These are phyloP conservation scores for Scedosporium dehoogii DNA, from an alignment of 2,329 filamentous ascomycete genomes.

Conservation along the genomic window DNA sequence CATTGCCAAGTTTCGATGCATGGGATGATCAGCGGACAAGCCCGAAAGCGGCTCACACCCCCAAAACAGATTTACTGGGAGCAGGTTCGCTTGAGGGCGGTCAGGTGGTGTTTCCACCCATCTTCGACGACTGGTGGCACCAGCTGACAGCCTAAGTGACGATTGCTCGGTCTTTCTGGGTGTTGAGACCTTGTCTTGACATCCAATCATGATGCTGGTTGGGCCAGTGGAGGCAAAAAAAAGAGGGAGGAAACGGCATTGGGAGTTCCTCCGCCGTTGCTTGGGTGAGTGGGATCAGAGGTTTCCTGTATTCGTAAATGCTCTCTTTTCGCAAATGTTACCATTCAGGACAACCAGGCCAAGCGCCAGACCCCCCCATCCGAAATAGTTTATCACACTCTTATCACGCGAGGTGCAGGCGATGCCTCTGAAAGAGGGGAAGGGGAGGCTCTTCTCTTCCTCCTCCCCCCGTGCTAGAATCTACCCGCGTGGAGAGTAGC, in stretches of 20 bases:
- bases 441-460: not conserved
- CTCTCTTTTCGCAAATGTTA: not conserved
- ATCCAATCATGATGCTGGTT: too few relatives aligned
- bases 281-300: not conserved
- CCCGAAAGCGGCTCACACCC: not conserved
- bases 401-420: not conserved
- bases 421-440: not conserved
- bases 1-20: not conserved
- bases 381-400: not conserved
- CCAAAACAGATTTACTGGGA: not conserved
- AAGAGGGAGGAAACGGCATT: not conserved
- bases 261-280: not conserved
- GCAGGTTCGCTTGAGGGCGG: not conserved
- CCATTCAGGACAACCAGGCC: not conserved
- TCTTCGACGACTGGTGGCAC: not conserved
- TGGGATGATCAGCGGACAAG: conserved; percentile 5
- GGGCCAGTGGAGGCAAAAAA: not conserved
- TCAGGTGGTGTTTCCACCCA: too few relatives aligned
- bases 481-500: not conserved
- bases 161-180: not conserved
- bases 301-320: not conserved
- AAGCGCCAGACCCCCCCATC: not conserved
- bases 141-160: not conserved
- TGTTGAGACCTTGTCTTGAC: too few relatives aligned
- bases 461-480: not conserved